These are phyloP conservation scores for Ascochyta koolunga DNA, from an alignment of 2,329 filamentous ascomycete genomes.

Conservation along the genomic window DNA sequence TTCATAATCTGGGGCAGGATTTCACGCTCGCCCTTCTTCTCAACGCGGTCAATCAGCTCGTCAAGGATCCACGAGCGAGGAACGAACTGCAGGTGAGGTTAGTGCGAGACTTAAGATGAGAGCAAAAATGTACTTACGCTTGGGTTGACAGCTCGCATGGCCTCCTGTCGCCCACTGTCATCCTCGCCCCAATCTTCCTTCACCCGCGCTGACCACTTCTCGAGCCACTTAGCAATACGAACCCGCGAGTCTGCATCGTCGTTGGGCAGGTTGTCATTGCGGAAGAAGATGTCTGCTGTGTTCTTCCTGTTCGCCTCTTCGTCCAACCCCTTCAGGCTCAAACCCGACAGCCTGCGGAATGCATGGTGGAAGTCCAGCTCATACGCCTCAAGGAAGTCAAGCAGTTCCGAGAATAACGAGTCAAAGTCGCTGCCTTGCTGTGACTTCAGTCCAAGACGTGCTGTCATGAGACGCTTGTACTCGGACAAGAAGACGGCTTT, in stretches of 20 bases:
- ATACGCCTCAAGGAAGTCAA: slow-evolving; percentile 80
- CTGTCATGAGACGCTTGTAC: slow-evolving; percentile 84
- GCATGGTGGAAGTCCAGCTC: slow-evolving; percentile 95
- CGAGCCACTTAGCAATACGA: slow-evolving; percentile 78
- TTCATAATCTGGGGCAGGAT: slow-evolving; percentile 80
- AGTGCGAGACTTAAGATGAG: neutral
- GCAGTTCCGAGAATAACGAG: slow-evolving; percentile 75
- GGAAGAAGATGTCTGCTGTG: slow-evolving; percentile 78
- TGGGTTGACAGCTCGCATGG: slow-evolving; percentile 88
- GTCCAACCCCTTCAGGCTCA: slow-evolving; percentile 68
- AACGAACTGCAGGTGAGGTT: slow-evolving; percentile 65
- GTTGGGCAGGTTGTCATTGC: slow-evolving; percentile 64
- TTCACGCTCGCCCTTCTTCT: slow-evolving; percentile 80
- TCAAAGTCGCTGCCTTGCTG: slow-evolving; percentile 78
- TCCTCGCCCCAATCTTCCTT: slow-evolving; percentile 75
- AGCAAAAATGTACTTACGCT: slow-evolving; percentile 56
- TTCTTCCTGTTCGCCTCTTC: slow-evolving; percentile 68
- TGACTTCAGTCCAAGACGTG: slow-evolving; percentile 75
- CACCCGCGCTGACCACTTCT: slow-evolving; percentile 74
- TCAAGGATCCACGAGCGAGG: slow-evolving; percentile 91
- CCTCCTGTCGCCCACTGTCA: slow-evolving; percentile 62
- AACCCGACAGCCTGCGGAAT: slow-evolving; percentile 76
- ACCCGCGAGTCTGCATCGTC: slow-evolving; percentile 68
- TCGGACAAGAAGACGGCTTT: slow-evolving; percentile 85
- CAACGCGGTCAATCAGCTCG: slow-evolving; percentile 87